Evolutionary conservation across 371 early-diverging fungal species (phyloP), one percentile per base, ranked within the genome.

Genomic region (Apophysomyces trapeziformis): DNA sequence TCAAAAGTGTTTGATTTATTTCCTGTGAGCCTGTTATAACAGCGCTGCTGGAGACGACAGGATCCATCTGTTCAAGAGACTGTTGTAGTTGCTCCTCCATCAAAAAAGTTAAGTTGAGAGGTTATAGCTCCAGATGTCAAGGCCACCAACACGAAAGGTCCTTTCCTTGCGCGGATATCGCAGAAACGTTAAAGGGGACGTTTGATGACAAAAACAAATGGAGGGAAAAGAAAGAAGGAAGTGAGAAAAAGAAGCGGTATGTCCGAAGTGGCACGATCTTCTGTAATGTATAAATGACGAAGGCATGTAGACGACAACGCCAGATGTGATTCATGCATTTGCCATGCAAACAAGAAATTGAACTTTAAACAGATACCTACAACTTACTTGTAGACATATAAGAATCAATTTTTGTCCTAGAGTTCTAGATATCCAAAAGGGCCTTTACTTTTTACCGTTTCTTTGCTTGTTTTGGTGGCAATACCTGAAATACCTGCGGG

Each of bases 41-140:
- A 7, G 21, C 5, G 21, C 9, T 50, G 21, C n/a, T 21, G 16
- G 54, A 21, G 8, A 7, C 6, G 21, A 18, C 21, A 11, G 11
- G 9, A 21, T 50, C n/a, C 54, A 21, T 26, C n/a, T 16, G 11
- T n/a, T 50, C 54, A 21, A 8, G 54, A 21, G 21, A 9, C 7
- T 50, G 18, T 50, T 50, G 54, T 21, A 21, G 54, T 9, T 50
- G 21, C 3, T 50, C 21, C 54, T 50, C 54, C 54, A 50, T 50
- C 18, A 50, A 9, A 50, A 5, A 21, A 9, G 21, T 16, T 6
- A 26, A 26, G 32, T 50, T 7, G 21, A 21, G 9, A 5, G 4
- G 35, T 50, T 21, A 18, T 5, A 18, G 54, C 21, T 7, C 11
- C 21, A 4, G 4, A 21, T 26, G 54, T n/a, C n/a, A 50, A 50